A percentile compares a stretch with the other conserved stretches of the same genome.
phyloP scores from a whole-genome alignment of 306 rosid genomes.

The Vigna hirtella region DNA sequence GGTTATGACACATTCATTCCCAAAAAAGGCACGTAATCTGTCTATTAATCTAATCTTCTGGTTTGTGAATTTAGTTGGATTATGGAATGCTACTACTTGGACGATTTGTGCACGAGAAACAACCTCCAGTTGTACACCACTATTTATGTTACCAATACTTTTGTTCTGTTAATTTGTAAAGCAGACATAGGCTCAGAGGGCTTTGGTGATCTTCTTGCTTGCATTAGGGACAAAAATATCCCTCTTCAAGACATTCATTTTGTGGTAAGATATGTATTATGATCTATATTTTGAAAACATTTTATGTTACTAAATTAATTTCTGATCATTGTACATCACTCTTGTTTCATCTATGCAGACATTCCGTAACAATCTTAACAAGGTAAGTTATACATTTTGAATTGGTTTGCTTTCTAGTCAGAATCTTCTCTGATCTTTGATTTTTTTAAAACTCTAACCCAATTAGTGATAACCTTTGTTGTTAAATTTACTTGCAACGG shows the following conservation, averaged over 20 bases:
- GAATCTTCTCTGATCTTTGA: slow-evolving; percentile 1
- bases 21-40: slow-evolving; percentile 64
- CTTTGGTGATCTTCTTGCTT: slow-evolving; percentile 88
- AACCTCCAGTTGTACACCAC: slow-evolving; percentile 7
- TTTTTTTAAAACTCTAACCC: background rate
- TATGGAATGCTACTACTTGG: slow-evolving; percentile 19
- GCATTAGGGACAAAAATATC: slow-evolving; percentile 82
- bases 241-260: slow-evolving; percentile 93
- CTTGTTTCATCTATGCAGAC: slow-evolving; percentile 65
- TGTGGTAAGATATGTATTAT: slow-evolving; percentile 68
- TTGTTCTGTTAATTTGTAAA: slow-evolving; percentile 32
- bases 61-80: slow-evolving; percentile 2
- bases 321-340: slow-evolving; percentile 34
- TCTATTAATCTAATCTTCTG: background rate
- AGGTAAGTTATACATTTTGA: slow-evolving; percentile 61
- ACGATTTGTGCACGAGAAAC: slow-evolving; percentile 36
- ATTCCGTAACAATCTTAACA: slow-evolving; percentile 89
- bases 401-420: slow-evolving; percentile 1
- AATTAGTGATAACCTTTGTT: slow-evolving; percentile 10
- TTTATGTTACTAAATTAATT: slow-evolving; percentile 35
- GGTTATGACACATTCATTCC: slow-evolving; percentile 82
- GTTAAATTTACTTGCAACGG: background rate
- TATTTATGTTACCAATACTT: background rate
- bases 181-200: slow-evolving; percentile 92
- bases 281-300: slow-evolving; percentile 21